Evolutionary conservation across 2,329 filamentous ascomycete genomes (phyloP), one percentile per base, ranked within the genome.

Genomic region (Fusarium duplospermum): DNA sequence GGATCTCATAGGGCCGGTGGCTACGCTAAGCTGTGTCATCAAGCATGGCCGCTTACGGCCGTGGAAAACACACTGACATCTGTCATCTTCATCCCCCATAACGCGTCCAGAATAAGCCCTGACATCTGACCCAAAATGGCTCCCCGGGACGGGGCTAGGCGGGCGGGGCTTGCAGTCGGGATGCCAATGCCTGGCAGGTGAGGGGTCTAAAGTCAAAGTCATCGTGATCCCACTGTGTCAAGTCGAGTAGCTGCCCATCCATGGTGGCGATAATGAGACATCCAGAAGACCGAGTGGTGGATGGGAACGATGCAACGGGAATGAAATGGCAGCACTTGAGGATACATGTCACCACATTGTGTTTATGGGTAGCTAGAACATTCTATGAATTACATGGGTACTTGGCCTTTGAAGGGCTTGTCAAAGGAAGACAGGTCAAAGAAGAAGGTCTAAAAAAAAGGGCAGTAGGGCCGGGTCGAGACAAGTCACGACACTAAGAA

Each of bases 61-160:
- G 18, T 62, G 27, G 42, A 52, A 47, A 52, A 62, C 60, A 50
- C 24, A 22, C 58, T 38, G 16, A 22, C 29, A 36, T 58, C 36
- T 61, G 58, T 8, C 9, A 61, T 52, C 60, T 52, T 52, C 14
- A 62, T 62, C 5, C 27, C 24, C 24, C 60, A 33, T 27, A 42
- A 56, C 61, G 40, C 62, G 40, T 58, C 64, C 64, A 63, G 58
- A 67, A 67, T 62, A 67, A 67, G 47, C 64, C 47, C 27, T 35
- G 35, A 38, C 45, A 57, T 22, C 57, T 66, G 35, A 35, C 35
- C 45, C 4, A 66, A 61, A 8, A 63, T 42, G 64, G 58, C 64
- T 14, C 59, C 52, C 10, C 59, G 60, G 42, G 42, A 45, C 40
- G 40, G 40, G 40, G 40, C 24, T 13, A 45, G 40, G 40, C 40